Conservation (phyloP, 1,139 yeast species). For the Lodderomyces oxycetoniae region DNA sequence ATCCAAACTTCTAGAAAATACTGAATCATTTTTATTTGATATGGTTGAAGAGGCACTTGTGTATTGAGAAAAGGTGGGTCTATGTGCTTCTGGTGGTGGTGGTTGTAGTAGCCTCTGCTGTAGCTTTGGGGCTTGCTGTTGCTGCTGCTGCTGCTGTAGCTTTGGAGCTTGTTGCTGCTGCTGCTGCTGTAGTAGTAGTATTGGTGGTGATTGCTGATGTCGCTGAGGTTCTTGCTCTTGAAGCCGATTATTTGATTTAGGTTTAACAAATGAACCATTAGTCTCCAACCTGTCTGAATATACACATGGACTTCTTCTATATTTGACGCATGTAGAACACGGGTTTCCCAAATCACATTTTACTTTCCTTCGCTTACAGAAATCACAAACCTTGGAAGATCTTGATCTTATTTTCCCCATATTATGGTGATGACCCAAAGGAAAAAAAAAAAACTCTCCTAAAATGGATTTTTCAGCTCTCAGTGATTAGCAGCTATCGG, state of each 20-base stretch:
- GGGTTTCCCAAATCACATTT: constrained; percentile 41
- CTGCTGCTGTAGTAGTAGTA: constrained; percentile 7
- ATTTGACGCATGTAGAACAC: constrained; percentile 38
- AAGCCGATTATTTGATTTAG: no score
- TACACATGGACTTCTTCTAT: constrained; percentile 26
- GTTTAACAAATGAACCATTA: no score
- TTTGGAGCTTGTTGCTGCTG: not conserved
- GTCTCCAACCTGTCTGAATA: constrained; percentile 13
- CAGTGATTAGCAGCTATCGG: no score
- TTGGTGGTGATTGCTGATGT: not conserved
- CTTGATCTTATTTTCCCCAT: constrained; percentile 28
- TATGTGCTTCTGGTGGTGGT: constrained; percentile 1
- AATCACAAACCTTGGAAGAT: constrained; percentile 35
- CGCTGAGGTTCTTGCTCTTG: not conserved
- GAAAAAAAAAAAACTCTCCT: no score
- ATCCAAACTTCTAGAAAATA: no score
- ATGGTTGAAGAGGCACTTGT: not conserved
- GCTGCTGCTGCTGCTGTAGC: constrained; percentile 5
- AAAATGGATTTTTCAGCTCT: no score
- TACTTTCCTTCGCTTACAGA: constrained; percentile 40
- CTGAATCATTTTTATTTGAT: no score
- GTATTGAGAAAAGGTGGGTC: constrained; percentile 2
- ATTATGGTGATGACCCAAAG: not conserved
- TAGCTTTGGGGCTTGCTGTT: not conserved
- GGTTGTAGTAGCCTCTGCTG: not conserved